phyloP scores from a whole-genome alignment of 345 rosid species.

The Cochlearia excelsa region DNA sequence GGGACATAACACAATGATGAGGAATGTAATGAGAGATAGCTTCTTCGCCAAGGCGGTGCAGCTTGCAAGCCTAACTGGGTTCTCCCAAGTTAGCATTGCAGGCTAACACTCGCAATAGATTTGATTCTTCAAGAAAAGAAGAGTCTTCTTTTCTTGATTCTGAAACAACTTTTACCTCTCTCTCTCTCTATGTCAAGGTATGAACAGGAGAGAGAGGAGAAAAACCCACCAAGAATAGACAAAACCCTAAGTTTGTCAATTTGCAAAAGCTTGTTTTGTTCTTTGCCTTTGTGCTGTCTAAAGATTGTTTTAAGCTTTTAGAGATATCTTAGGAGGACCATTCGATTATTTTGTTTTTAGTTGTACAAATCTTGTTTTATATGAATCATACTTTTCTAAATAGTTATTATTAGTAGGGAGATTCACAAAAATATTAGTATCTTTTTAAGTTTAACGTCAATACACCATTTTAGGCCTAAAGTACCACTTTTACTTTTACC shows the following conservation, averaged over 20 bases:
- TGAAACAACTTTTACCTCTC: no score
- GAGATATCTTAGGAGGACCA: constrained; percentile 34
- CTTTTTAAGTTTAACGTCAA: no score
- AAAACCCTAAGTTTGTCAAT: constrained; percentile 23
- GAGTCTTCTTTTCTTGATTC: no score
- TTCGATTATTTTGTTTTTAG: constrained; percentile 22
- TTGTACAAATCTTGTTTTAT: constrained; percentile 20
- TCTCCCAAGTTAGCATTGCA: constrained; percentile 48
- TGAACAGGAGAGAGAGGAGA: constrained; percentile 23
- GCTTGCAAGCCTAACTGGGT: constrained; percentile 43
- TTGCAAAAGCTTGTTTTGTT: constrained; percentile 21
- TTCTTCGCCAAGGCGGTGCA: constrained; percentile 24
- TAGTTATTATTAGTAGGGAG: neutral
- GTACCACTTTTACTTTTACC: no score
- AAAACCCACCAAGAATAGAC: constrained; percentile 42
- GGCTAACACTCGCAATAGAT: constrained; percentile 16
- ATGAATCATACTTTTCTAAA: constrained; percentile 23
- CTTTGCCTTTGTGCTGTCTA: constrained; percentile 22
- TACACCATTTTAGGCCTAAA: no score
- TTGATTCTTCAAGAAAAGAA: constrained; percentile 3
- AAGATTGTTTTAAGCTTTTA: constrained; percentile 11
- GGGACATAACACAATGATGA: constrained; percentile 27
- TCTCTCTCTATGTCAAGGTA: neutral
- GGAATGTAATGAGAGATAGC: neutral
- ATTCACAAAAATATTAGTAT: no score